These are phyloP conservation scores for Tulasnella sp. DNA, from an alignment of 768 basidiomycete species.

Conservation along the genomic window DNA sequence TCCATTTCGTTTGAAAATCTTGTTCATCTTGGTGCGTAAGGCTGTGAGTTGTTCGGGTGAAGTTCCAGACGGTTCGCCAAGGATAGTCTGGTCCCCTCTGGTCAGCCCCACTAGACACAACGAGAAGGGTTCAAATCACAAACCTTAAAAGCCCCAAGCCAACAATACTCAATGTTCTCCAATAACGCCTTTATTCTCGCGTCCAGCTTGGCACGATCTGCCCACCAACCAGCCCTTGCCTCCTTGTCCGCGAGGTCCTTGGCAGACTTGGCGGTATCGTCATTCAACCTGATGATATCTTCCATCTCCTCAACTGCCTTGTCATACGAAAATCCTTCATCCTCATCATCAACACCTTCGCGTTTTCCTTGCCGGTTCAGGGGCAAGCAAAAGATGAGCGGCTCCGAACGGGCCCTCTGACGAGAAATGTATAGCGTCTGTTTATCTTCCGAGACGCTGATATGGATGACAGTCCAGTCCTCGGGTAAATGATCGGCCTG, in stretches of 20 bases:
- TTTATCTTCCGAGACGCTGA: conserved; percentile 74
- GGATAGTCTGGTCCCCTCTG: conserved; percentile 47
- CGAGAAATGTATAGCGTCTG: conserved; percentile 76
- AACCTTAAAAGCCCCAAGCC: conserved; percentile 97
- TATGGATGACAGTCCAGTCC: conserved; percentile 76
- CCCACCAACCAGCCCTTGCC: conserved; percentile 79
- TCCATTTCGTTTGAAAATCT: conserved; percentile 59
- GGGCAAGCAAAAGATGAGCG: conserved; percentile 82
- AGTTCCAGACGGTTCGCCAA: conserved; percentile 38
- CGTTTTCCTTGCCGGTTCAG: conserved; percentile 63
- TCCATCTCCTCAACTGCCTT: conserved; percentile 61
- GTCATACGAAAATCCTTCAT: conserved; percentile 56
- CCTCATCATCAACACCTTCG: conserved; percentile 60
- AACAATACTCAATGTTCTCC: conserved; percentile 85
- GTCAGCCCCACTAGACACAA: not conserved
- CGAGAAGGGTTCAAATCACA: conserved; percentile 17
- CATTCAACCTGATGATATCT: conserved; percentile 71
- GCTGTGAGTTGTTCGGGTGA: conserved; percentile 39
- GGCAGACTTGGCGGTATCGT: conserved; percentile 64
- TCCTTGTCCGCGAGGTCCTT: conserved; percentile 56
- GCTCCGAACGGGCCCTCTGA: conserved; percentile 48
- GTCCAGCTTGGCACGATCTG: conserved; percentile 64
- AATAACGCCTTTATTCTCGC: conserved; percentile 60
- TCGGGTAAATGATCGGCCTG: conserved; percentile 44
- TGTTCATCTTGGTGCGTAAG: conserved; percentile 61